Base-by-base conservation (phyloP, 352 stramenopile genomes). In the Globisporangium polare region DNA sequence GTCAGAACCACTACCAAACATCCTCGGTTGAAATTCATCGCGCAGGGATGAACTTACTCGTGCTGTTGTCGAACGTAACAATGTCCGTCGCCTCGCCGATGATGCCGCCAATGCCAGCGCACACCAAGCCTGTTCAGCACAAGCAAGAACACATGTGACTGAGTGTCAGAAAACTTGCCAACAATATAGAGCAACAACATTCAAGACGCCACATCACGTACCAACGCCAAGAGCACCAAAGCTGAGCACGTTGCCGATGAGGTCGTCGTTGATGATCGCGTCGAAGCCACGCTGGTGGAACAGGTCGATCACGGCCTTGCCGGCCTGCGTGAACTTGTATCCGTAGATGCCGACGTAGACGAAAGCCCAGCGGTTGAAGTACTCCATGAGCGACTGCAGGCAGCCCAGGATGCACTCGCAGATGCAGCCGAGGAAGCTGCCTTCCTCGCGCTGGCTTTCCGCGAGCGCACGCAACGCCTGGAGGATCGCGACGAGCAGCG, bases 261-360 rank as follows among this genome's bases (percentile, higher is more conserved):
- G 75, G 46, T 97, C 86, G 72, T 99, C 96, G 68, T 97, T 98
- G 71, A 99, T 98, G 64, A 99, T 98, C 2, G 90, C 86, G 61
- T 95, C 96, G 62, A 95, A 99, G n/a, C 95, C 96, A 41, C 94
- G 86, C 58, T 89, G 69, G 63, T 90, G 80, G 68, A 99, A 99
- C 18, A 99, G 77, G 37, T 92, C 61, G 53, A 98, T 93, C 18
- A 98, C 95, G 15, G 94, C 91, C 65, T 94, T 96, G 58, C 93
- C 92, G 6, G 91, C 87, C 55, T 98, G 80, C 4, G 92, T 88
- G 70, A 98, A 99, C 61, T 89, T 94, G 75, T 98, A 72, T 53
- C 84, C 86, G 64, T 95, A 95, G 54, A 98, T 85, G 7, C 92
- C 94, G 15, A 98, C 91, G 64, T 98, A 98, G 15, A 98, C 86